Base-by-base conservation (phyloP, 2,329 filamentous ascomycete genomes). In the Cylindrodendrum hubeiense region DNA sequence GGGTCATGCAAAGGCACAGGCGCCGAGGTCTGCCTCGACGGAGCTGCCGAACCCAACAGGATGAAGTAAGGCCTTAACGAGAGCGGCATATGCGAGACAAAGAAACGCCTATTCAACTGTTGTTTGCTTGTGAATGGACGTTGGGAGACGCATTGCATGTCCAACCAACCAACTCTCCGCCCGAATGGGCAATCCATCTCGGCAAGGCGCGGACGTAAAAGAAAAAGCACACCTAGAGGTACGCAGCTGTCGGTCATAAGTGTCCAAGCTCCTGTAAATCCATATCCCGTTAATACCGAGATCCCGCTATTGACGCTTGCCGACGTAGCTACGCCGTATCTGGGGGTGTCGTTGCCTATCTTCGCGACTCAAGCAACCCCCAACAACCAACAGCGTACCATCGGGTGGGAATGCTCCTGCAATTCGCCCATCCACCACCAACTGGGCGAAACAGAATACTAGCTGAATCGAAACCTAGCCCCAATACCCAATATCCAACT, bases 351-450 rank as follows among this genome's bases (percentile, higher is more conserved):
- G 12, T 47, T 47, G 24, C 24, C 46, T 49, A 28, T 47, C 22
- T 28, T 26, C 13, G 53, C 60, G 60, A 63, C 54, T 63, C 54
- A 53, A 58, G 52, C 34, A 61, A 28, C 33, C 21, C 43, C 44
- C 22, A 19, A 41, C 34, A 22, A 30, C 41, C 21, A 57, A 41
- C 39, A 37, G 46, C 46, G 60, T 63, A 46, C 19, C 60, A 63
- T 63, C 47, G 60, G 39, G 60, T 54, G 22, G 26, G 15, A 39
- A 63, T 63, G 33, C 37, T 50, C 52, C 60, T 52, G 46, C 26
- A 44, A 57, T 53, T 57, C 44, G 28, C 39, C 24, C 44, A 28
- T n/a, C 15, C 44, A 46, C 13, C 34, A 44, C 57, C 51, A 49
- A 47, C 30, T 30, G 26, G 51, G 41, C 33, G 44, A 51, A 55